These are phyloP conservation scores for Nyctanthes arbortristis DNA, from an alignment of 257 asterid species.

Conservation along the genomic window DNA sequence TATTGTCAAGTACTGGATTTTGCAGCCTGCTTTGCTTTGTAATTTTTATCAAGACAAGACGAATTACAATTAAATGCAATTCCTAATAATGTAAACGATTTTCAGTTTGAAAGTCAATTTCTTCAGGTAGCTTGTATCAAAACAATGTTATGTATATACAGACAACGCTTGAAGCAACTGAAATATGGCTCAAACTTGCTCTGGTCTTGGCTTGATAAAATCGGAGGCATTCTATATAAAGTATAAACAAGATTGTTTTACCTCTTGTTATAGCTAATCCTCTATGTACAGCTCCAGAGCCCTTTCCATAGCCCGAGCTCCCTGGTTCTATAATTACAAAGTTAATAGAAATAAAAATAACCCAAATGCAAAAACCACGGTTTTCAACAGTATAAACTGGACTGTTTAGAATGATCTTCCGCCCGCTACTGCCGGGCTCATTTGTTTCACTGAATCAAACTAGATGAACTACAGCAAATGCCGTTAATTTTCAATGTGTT, in stretches of 20 bases:
- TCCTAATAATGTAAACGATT: background rate
- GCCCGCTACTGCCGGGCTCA: constrained; percentile 3
- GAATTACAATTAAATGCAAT: background rate
- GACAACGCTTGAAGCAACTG: background rate
- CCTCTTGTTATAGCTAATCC: constrained; percentile 6
- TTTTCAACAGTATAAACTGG: too few relatives aligned
- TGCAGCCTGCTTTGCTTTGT: background rate
- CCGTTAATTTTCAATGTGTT: background rate
- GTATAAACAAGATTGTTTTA: constrained; percentile 4
- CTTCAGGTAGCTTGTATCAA: background rate
- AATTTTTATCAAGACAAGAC: background rate
- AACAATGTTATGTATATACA: background rate
- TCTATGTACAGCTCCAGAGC: constrained; percentile 12
- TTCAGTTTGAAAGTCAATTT: background rate
- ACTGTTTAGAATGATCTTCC: background rate
- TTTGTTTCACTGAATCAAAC: constrained; percentile 18
- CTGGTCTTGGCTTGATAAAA: background rate
- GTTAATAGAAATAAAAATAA: constrained; percentile 1
- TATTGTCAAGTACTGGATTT: background rate
- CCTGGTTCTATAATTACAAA: constrained; percentile 6
- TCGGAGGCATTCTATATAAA: background rate
- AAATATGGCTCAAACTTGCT: background rate
- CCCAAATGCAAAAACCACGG: background rate
- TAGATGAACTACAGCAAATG: too few relatives aligned
- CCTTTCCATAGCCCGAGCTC: constrained; percentile 8